Percentiles rank a stretch among this genome's conserved stretches.
phyloP scores from a whole-genome alignment of 345 rosid genomes.

The Eutrema heterophyllum region DNA sequence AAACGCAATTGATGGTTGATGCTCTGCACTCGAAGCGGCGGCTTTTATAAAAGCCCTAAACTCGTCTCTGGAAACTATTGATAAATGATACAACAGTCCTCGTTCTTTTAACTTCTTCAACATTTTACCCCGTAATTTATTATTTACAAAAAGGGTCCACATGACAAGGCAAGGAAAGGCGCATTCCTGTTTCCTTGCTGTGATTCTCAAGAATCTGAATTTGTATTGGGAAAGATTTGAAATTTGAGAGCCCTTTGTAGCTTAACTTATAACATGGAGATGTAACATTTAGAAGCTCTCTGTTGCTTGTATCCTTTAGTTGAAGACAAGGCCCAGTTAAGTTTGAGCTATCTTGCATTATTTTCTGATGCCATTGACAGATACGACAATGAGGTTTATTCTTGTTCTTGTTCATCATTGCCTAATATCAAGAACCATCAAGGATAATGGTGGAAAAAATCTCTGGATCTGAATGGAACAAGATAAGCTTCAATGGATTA shows the following conservation, averaged over 20 bases:
- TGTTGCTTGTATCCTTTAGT: not conserved
- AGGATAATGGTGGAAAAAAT: not conserved
- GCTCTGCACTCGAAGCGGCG: conserved; percentile 17
- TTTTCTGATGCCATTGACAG: not conserved
- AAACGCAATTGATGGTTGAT: not conserved
- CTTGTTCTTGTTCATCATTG: not conserved
- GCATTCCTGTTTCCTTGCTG: not conserved
- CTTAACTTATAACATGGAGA: not conserved
- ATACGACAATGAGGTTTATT: not conserved
- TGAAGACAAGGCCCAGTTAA: not conserved
- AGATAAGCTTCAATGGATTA: not conserved
- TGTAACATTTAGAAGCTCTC: not conserved
- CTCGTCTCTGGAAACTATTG: not conserved
- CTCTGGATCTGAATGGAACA: not conserved
- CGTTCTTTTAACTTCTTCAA: not conserved
- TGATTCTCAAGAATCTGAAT: not conserved
- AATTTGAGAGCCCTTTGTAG: not conserved
- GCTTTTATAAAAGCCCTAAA: conserved; percentile 24
- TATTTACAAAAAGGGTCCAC: not conserved
- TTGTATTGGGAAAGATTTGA: not conserved
- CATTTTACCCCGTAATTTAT: not conserved
- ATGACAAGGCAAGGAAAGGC: not conserved
- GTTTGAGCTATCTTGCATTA: not conserved
- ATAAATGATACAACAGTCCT: not conserved
- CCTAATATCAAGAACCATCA: not conserved